phyloP scores from a whole-genome alignment of 1,139 yeast species.

The Diutina ranongensis region DNA sequence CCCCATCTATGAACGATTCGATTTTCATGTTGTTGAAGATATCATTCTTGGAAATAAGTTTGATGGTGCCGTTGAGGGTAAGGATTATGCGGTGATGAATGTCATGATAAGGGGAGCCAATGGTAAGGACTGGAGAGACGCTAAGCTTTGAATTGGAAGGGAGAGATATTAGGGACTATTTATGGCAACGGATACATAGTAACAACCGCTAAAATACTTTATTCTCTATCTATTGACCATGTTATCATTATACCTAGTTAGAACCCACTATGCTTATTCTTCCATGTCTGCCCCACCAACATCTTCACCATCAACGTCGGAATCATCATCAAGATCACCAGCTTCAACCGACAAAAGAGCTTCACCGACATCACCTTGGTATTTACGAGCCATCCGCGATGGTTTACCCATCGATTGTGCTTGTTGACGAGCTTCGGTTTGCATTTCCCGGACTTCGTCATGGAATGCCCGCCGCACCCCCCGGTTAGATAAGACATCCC shows the following conservation, averaged over 20 bases:
- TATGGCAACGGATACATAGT: no score
- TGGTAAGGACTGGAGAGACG: slow-evolving; percentile 25
- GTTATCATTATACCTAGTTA: no score
- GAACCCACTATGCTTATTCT: no score
- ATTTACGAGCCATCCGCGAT: slow-evolving; percentile 67
- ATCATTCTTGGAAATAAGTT: slow-evolving; percentile 36
- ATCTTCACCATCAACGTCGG: not conserved
- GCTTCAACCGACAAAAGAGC: slow-evolving; percentile 50
- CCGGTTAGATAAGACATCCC: slow-evolving; percentile 82
- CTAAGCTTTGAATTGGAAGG: no score
- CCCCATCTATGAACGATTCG: slow-evolving; percentile 49
- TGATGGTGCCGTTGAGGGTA: slow-evolving; percentile 18
- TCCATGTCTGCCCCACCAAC: not conserved
- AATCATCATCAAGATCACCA: slow-evolving; percentile 19
- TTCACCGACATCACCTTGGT: slow-evolving; percentile 38
- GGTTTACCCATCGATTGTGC: slow-evolving; percentile 46
- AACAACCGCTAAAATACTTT: no score
- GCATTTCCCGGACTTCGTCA: slow-evolving; percentile 41
- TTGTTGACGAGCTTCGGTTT: slow-evolving; percentile 43
- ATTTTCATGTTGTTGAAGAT: slow-evolving; percentile 39
- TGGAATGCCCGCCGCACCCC: slow-evolving; percentile 65
- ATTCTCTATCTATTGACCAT: not conserved
- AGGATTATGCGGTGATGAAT: slow-evolving; percentile 43
- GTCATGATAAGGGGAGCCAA: slow-evolving; percentile 42
- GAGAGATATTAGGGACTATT: no score